Evolutionary conservation across 2,329 filamentous ascomycete genomes (phyloP).

Genomic region (Aschersonia sp.): DNA sequence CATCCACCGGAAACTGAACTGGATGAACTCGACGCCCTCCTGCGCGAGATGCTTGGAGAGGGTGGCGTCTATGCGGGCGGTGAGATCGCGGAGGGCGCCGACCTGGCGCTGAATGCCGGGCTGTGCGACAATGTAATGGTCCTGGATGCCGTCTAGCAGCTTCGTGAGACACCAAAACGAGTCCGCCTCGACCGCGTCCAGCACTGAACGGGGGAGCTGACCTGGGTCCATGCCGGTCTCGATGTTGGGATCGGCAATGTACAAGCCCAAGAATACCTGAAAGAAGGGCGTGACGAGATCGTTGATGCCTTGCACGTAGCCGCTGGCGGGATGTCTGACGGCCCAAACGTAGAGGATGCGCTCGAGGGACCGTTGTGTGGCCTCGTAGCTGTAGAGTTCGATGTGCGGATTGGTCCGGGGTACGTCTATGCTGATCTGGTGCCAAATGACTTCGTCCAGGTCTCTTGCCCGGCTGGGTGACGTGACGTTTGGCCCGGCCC

Average conservation of each 20-base stretch:
- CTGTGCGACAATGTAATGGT: constrained; percentile 97
- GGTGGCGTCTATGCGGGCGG: constrained; percentile 70
- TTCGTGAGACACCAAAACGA: constrained; percentile 98
- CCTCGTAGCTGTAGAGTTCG: constrained; percentile 87
- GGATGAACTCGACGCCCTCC: constrained; percentile 94
- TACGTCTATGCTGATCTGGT: constrained; percentile 97
- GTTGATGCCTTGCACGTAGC: constrained; percentile 97
- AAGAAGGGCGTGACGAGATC: constrained; percentile 95
- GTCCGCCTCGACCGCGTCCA: constrained; percentile 95
- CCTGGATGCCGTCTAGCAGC: constrained; percentile 93
- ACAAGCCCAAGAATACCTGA: constrained; percentile 90
- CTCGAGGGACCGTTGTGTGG: constrained; percentile 86
- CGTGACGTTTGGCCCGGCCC: constrained; percentile 34
- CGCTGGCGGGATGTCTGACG: constrained; percentile 89
- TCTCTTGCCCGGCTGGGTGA: constrained; percentile 41
- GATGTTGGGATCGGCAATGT: constrained; percentile 87
- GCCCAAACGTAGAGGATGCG: constrained; percentile 96
- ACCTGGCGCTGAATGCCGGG: constrained; percentile 95
- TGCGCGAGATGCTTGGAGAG: constrained; percentile 79
- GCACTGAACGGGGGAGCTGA: constrained; percentile 74
- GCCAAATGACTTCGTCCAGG: constrained; percentile 94
- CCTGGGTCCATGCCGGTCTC: constrained; percentile 94
- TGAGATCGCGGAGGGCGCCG: constrained; percentile 73
- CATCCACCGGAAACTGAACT: constrained; percentile 99
- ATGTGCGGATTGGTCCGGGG: constrained; percentile 93